Evolutionary conservation across 176 grass and related monocot species (phyloP), one percentile per base, ranked within the genome.

Genomic region (Bromus sterilis): DNA sequence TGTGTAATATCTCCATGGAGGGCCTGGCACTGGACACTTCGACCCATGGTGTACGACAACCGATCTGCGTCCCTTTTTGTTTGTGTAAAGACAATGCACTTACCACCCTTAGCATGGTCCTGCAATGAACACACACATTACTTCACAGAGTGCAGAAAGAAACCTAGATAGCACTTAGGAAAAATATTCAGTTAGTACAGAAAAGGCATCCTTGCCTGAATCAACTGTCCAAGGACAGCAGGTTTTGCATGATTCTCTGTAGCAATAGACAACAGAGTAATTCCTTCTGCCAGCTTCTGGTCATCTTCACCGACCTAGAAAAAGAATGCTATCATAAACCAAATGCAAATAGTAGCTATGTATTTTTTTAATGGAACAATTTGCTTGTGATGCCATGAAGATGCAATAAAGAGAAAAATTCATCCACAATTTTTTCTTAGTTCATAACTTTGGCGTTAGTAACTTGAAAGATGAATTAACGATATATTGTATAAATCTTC

Each of bases 241-340:
- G 87, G 82, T 81, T 92, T 99, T 58, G 81, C 78, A 80, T 91
- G 80, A 60, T 69, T 89, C 67, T 99, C 93, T 7, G 89, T 78
- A 65, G 85, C 28, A 61, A 99, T 74, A 80, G 93, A 89, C 56
- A 71, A 81, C 4, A 99, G 80, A 72, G 73, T 84, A 78, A 99
- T 99, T 69, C 97, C 97, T 85, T 99, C 93, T n/a, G 97, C 86
- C 62, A 99, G 58, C 80, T 99, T 99, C 61, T 99, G 97, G 37
- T 99, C 93, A 62, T 94, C 90, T 74, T 99, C 89, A 87, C 97
- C 97, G n/a, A 99, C 97, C 97, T 99, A 48, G 3, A 83, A 76
- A 76, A 82, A 5, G 11, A 46, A 21, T 31, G 75, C 65, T 12
- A 56, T 66, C 6, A 44, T 20, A 82, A 66, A 78, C 8, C 3